Evolutionary conservation across 352 stramenopile species (phyloP).

Genomic region (Pythium vanterpoolii): DNA sequence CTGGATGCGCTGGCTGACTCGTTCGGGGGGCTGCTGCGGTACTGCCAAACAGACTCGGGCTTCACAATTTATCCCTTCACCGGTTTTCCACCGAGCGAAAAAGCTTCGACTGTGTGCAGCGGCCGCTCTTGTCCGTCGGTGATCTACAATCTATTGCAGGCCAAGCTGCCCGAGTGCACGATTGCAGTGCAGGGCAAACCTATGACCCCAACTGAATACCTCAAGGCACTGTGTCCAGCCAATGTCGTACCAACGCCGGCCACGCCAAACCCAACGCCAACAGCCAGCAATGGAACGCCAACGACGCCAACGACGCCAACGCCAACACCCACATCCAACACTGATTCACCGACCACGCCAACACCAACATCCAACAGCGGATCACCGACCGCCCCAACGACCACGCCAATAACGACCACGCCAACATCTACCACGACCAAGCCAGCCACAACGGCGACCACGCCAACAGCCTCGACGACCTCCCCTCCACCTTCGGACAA

Average conservation of each 20-base stretch:
- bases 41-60: slow-evolving; percentile 32
- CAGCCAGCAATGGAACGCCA: no score
- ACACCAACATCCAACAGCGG: background rate
- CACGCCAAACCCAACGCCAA: background rate
- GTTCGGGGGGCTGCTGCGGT: slow-evolving; percentile 18
- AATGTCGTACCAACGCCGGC: background rate
- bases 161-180: slow-evolving; percentile 24
- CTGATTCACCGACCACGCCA: background rate
- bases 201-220: slow-evolving; percentile 23
- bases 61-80: slow-evolving; percentile 32
- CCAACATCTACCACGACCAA: background rate
- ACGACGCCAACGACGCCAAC: background rate
- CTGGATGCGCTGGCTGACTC: slow-evolving; percentile 8
- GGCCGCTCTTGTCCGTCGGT: slow-evolving; percentile 32
- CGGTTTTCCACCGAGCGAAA: slow-evolving; percentile 17
- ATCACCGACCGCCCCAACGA: background rate
- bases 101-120: slow-evolving; percentile 27
- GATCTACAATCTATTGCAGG: slow-evolving; percentile 16
- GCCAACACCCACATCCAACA: background rate
- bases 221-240: slow-evolving; percentile 23
- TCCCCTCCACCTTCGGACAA: background rate
- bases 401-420: background rate
- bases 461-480: background rate
- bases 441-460: background rate
- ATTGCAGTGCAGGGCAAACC: slow-evolving; percentile 16